phyloP scores from a whole-genome alignment of 202 grass and related monocot genomes.

The Schoenoplectus tabernaemontani region DNA sequence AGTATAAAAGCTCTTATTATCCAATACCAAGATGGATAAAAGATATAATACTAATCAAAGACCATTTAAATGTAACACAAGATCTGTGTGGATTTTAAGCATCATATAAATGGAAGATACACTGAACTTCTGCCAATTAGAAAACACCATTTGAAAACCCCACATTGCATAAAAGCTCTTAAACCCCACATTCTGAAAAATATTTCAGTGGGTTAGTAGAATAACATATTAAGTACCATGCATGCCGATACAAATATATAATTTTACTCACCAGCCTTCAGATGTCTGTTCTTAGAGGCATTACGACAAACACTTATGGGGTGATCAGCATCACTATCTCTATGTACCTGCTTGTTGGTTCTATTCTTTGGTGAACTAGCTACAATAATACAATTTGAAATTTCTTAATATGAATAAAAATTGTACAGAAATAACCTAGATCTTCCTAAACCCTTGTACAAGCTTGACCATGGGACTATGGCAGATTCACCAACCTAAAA shows the following conservation, averaged over 20 bases:
- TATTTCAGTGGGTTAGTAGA: not conserved
- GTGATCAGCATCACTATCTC: not conserved
- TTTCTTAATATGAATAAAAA: not conserved
- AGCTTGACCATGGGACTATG: not conserved
- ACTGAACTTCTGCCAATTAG: not conserved
- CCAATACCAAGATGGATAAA: not conserved
- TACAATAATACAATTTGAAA: not conserved
- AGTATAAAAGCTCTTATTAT: not conserved
- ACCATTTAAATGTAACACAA: not conserved
- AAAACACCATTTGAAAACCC: not conserved
- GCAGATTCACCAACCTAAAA: not conserved
- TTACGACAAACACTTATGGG: slow-evolving; percentile 5
- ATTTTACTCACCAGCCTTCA: not conserved
- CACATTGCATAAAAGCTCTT: no score
- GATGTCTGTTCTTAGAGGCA: not conserved
- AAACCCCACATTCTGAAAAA: no score
- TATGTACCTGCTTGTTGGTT: not conserved
- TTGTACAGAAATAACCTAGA: not conserved
- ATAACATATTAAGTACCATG: not conserved
- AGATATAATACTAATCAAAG: not conserved
- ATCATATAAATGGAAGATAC: not conserved
- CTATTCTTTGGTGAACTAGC: not conserved
- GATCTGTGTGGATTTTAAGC: not conserved
- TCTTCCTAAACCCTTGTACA: not conserved
- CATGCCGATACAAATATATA: not conserved